These are phyloP conservation scores for Gigaspora rosea DNA, from an alignment of 192 early-diverging fungal genomes.

Conservation along the genomic window DNA sequence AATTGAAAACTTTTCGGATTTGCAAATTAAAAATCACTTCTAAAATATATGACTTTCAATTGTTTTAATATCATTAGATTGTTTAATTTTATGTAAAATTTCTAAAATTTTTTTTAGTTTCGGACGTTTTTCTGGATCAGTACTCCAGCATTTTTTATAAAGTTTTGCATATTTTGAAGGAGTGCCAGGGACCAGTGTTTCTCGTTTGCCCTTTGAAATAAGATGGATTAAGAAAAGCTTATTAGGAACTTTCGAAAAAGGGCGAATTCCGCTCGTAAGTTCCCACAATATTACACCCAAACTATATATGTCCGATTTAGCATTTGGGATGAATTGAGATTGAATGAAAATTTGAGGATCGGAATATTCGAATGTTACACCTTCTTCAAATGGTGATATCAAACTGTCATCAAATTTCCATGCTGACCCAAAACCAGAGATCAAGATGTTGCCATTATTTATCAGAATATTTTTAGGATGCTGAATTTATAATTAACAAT, in stretches of 20 bases:
- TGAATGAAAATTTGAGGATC: no score
- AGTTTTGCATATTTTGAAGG: conserved; percentile 37
- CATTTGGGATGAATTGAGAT: neutral
- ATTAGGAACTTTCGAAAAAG: conserved; percentile 36
- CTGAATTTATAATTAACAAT: no score
- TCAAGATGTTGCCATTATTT: no score
- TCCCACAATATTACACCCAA: conserved; percentile 45
- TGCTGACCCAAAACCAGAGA: no score
- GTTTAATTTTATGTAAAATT: neutral
- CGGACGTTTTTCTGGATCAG: neutral
- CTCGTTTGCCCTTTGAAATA: conserved; percentile 44
- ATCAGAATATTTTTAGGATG: no score
- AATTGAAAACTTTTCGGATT: no score
- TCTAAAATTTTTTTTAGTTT: neutral
- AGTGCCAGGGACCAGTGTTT: conserved; percentile 36
- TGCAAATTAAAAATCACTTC: no score
- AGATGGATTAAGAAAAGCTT: conserved; percentile 35
- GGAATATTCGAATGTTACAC: no score
- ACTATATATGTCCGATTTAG: conserved; percentile 39
- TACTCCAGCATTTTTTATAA: neutral
- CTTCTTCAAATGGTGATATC: no score
- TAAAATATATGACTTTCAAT: no score
- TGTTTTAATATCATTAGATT: no score
- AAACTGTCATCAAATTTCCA: no score
- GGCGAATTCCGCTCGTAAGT: conserved; percentile 36